A percentile compares a stretch with the other conserved stretches of the same genome.
phyloP scores from a whole-genome alignment of 164 flowering plant species.

The Annona squamosa region DNA sequence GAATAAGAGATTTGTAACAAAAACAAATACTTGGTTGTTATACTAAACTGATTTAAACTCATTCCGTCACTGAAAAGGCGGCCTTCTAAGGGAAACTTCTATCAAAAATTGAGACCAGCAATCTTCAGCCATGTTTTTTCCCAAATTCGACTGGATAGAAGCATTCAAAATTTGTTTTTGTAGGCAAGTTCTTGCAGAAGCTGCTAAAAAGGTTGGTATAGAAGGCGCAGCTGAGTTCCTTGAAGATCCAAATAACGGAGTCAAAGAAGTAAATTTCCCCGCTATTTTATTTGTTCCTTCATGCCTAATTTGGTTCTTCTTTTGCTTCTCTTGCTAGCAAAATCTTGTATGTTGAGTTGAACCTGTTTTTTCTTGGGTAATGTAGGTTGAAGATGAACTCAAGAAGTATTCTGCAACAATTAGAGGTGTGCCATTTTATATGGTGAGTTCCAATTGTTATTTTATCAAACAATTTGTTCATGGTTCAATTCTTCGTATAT shows the following conservation, averaged over 20 bases:
- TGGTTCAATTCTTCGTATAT: not conserved
- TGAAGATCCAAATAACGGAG: constrained; percentile 59
- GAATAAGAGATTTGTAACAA: too few species aligned
- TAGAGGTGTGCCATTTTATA: constrained; percentile 69
- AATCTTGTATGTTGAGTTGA: not conserved
- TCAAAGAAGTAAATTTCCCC: constrained; percentile 42
- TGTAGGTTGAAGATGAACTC: constrained; percentile 64
- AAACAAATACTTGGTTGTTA: too few species aligned
- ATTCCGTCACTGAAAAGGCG: too few species aligned
- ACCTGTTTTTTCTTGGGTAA: constrained; percentile 1
- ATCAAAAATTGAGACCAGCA: not conserved
- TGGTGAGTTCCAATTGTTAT: constrained; percentile 35
- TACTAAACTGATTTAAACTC: too few species aligned
- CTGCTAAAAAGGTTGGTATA: constrained; percentile 67
- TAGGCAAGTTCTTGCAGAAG: constrained; percentile 74
- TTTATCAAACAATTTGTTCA: not conserved
- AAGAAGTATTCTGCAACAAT: constrained; percentile 45
- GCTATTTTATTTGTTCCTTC: not conserved
- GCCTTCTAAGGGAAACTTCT: too few species aligned
- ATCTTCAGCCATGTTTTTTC: not conserved
- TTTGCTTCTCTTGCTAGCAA: not conserved
- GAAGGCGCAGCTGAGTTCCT: constrained; percentile 85
- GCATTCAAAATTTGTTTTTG: constrained; percentile 6
- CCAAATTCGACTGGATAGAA: not conserved
- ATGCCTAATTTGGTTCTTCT: not conserved